Base-by-base conservation (phyloP, 1,284 basidiomycete species). In the Apiotrichum gamsii region DNA sequence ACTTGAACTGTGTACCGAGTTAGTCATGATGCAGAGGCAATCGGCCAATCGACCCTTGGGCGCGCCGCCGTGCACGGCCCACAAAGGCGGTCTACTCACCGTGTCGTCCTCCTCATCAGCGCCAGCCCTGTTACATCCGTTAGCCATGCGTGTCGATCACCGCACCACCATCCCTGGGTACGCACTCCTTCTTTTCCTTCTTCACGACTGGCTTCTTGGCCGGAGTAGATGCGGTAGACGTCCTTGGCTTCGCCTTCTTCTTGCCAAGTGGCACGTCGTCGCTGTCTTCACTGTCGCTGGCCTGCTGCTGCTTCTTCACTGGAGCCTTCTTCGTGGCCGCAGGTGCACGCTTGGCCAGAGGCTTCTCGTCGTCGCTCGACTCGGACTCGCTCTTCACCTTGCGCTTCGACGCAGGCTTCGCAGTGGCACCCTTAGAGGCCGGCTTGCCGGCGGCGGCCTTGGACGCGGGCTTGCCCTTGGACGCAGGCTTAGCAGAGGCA, bases 271-370 rank as follows among this genome's bases (percentile, higher is more conserved):
- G n/a, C n/a, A n/a, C n/a, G n/a, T n/a, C n/a, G n/a, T n/a, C n/a
- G n/a, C n/a, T n/a, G n/a, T n/a, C n/a, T n/a, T n/a, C n/a, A n/a
- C n/a, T n/a, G n/a, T n/a, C n/a, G n/a, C n/a, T n/a, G n/a, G n/a
- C n/a, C n/a, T n/a, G n/a, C 69, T 81, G 82, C 59, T 85, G 85
- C 51, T 82, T 77, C 43, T 68, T 67, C 33, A 60, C 57, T 60
- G 80, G 15, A 15, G 77, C 28, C 24, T 34, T 73, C 51, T 74
- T 74, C 30, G 39, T 73, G 51, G 74, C 73, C 15, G 72, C 49
- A 20, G 74, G 67, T 61, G 76, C 76, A 8, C 57, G 55, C 45
- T 61, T 62, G 43, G 64, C 73, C 23, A 74, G 62, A 13, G 64
- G 64, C 43, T 60, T 57, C 37, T 72, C 70, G 36, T 69, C 71